Evolutionary conservation across 2,329 filamentous ascomycete genomes (phyloP), one percentile per base, ranked within the genome.

Genomic region (Dothidotthia symphoricarpi): DNA sequence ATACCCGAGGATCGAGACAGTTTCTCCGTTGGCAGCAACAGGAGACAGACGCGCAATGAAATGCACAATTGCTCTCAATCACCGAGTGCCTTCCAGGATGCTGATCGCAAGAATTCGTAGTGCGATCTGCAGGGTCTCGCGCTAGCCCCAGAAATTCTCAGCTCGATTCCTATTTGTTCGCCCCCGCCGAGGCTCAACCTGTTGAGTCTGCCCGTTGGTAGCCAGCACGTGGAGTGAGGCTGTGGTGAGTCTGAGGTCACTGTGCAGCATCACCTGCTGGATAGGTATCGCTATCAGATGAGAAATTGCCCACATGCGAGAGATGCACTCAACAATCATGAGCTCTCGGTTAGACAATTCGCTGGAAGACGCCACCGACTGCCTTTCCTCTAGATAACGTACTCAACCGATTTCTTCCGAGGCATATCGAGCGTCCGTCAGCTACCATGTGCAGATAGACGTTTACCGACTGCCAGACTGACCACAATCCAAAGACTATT

Each of bases 91-190:
- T 22, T 5, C 19, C 9, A 22, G 19, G 30, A 35, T 27, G 16
- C 25, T 32, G 22, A 24, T 36, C 31, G 43, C 36, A 43, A 46
- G 43, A 46, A 43, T 24, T 45, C 45, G 41, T 34, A 30, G 41
- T 41, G 31, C 28, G 24, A 29, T 44, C 45, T 49, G 45, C 45
- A 49, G 45, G 45, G 45, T 34, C 45, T 33, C 12, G 22, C 27
- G 33, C 24, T 49, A 41, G 43, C 30, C 33, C 26, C 28, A 43
- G 43, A 43, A 31, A 43, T 31, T 25, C 17, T 34, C 39, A 43
- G 25, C 28, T 32, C 16, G 8, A 13, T 26, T 49, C 31, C 31
- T 25, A 17, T 17, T 24, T 34, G 7, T 16, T n/a, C 19, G 19
- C 19, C 19, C n/a, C 19, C 19, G 39, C 45, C 45, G 41, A 41